Percentiles rank a stretch among this genome's conserved stretches.
Evolutionary conservation across 2,329 filamentous ascomycete species (phyloP).

Genomic region (Talaromyces sp.): DNA sequence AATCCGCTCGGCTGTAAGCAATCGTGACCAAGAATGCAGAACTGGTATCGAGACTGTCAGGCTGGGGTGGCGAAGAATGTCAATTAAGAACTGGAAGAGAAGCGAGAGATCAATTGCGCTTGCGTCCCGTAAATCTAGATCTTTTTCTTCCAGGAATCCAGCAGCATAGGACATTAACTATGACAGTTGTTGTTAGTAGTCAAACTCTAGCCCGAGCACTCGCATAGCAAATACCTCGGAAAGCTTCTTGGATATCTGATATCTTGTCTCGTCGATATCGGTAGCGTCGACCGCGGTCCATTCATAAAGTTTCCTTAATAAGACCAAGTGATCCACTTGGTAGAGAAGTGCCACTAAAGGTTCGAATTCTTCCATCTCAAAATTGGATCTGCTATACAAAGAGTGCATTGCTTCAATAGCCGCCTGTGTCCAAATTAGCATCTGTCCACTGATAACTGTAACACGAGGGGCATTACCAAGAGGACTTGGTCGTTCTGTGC

Average conservation of each 20-base stretch:
- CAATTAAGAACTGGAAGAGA: slow-evolving; percentile 74
- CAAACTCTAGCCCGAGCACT: not conserved
- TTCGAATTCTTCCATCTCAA: slow-evolving; percentile 72
- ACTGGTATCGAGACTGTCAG: slow-evolving; percentile 90
- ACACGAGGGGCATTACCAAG: slow-evolving; percentile 50
- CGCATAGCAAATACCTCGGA: slow-evolving; percentile 63
- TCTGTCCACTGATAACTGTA: not conserved
- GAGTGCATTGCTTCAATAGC: slow-evolving; percentile 79
- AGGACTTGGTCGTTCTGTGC: slow-evolving; percentile 67
- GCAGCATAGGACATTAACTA: slow-evolving; percentile 82
- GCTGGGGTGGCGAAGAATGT: slow-evolving; percentile 78
- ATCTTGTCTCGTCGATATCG: slow-evolving; percentile 86
- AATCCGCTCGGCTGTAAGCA: slow-evolving; percentile 69
- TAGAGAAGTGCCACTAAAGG: slow-evolving; percentile 78
- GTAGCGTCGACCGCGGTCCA: slow-evolving; percentile 76
- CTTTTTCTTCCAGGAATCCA: slow-evolving; percentile 76
- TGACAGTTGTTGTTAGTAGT: slow-evolving; percentile 9
- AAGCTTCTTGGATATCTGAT: slow-evolving; percentile 87
- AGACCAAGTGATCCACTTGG: slow-evolving; percentile 62
- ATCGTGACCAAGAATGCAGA: slow-evolving; percentile 80
- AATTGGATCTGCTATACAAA: slow-evolving; percentile 69
- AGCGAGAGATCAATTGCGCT: slow-evolving; percentile 62
- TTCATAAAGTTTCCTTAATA: slow-evolving; percentile 70
- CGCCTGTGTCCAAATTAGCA: slow-evolving; percentile 48
- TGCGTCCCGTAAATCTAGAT: slow-evolving; percentile 56